Percentiles rank a stretch among this genome's conserved stretches.
Evolutionary conservation across 2,329 filamentous ascomycete genomes (phyloP).

Genomic region (Diaporthe aspalathi): DNA sequence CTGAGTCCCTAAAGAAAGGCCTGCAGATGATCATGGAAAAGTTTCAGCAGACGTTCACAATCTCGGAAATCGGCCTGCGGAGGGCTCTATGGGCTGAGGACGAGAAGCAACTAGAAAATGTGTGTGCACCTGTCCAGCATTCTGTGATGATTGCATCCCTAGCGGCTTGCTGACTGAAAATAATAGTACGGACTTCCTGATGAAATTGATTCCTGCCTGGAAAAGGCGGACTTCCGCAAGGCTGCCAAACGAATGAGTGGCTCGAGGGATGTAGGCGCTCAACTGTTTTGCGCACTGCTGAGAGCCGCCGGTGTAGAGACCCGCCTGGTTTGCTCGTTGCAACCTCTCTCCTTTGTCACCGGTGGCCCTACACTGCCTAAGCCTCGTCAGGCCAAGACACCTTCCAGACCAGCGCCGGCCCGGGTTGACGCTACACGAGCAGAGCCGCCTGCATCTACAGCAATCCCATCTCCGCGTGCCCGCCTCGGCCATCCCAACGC

Average conservation of each 20-base stretch:
- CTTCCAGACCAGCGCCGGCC: constrained; percentile 42
- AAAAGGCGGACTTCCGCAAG: constrained; percentile 77
- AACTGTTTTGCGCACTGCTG: constrained; percentile 89
- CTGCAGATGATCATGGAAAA: constrained; percentile 74
- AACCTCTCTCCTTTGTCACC: constrained; percentile 78
- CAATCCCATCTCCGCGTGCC: constrained; percentile 54
- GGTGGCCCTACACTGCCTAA: constrained; percentile 62
- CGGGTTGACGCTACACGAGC: constrained; percentile 27
- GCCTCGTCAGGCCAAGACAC: constrained; percentile 48
- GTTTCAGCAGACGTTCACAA: constrained; percentile 76
- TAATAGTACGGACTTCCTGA: constrained; percentile 66
- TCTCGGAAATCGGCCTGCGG: constrained; percentile 77
- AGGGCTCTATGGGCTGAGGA: constrained; percentile 81
- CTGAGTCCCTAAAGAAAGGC: constrained; percentile 82
- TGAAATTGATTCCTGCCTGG: constrained; percentile 75
- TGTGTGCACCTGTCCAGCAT: constrained; percentile 49
- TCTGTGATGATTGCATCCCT: constrained; percentile 5
- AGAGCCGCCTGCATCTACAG: constrained; percentile 45
- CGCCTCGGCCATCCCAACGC: constrained; percentile 67
- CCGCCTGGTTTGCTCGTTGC: constrained; percentile 89
- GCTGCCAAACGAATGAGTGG: constrained; percentile 78
- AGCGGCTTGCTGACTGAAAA: constrained; percentile 42
- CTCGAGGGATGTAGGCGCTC: constrained; percentile 89
- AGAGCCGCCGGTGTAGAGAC: constrained; percentile 84
- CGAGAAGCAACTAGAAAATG: constrained; percentile 68